Conservation (phyloP, 2,329 filamentous ascomycete species). For the Fusarium multiceps region DNA sequence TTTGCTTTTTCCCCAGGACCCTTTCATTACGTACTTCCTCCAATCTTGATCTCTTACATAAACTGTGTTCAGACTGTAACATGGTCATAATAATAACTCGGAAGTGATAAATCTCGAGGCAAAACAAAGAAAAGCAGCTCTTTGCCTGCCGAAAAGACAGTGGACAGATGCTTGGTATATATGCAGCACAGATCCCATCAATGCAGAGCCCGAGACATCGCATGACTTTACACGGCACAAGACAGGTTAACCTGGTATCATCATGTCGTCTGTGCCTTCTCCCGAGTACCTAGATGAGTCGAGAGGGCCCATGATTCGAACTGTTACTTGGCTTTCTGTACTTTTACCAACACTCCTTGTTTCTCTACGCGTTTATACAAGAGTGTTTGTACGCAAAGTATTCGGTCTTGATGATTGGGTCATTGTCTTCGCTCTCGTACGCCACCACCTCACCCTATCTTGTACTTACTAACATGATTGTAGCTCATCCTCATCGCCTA, state of each 20-base stretch:
- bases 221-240: no score
- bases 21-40: background rate
- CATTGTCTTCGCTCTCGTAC: slow-evolving; percentile 26
- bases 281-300: slow-evolving; percentile 26
- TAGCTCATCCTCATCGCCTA: slow-evolving; percentile 29
- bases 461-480: background rate
- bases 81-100: background rate
- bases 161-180: background rate
- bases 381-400: slow-evolving; percentile 29
- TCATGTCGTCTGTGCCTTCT: slow-evolving; percentile 19
- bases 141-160: background rate
- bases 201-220: background rate
- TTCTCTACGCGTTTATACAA: slow-evolving; percentile 13
- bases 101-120: background rate
- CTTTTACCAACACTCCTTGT: slow-evolving; percentile 20
- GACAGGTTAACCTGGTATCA: background rate
- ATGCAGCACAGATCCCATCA: background rate
- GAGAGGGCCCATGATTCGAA: slow-evolving; percentile 16
- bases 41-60: background rate
- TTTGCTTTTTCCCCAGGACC: background rate
- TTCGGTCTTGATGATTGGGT: slow-evolving; percentile 36
- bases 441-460: fast-evolving
- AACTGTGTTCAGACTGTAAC: background rate
- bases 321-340: slow-evolving; percentile 31
- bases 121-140: background rate